Evolutionary conservation across 164 flowering plant species (phyloP).

Genomic region (Sedum album): DNA sequence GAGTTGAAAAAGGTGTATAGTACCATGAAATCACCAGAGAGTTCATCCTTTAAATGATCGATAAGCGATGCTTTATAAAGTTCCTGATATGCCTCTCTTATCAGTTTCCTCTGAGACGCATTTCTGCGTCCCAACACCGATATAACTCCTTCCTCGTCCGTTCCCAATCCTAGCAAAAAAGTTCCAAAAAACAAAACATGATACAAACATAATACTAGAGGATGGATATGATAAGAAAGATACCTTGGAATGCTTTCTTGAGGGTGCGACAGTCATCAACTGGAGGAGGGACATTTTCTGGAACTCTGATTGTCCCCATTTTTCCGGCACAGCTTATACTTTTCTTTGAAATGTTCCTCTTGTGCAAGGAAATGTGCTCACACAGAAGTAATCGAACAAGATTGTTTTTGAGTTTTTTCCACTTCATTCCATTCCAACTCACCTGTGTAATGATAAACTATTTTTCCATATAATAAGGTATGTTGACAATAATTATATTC

Average conservation of each 20-base stretch:
- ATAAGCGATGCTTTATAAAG: constrained; percentile 58
- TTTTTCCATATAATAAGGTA: neutral
- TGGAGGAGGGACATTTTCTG: neutral
- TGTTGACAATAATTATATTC: too few relatives aligned
- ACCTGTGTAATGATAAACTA: neutral
- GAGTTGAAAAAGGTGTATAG: neutral
- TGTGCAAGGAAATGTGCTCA: neutral
- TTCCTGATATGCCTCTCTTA: constrained; percentile 51
- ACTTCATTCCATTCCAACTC: neutral
- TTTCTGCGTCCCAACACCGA: constrained; percentile 56
- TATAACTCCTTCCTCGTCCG: constrained; percentile 67
- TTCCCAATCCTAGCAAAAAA: constrained; percentile 51
- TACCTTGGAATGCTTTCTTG: neutral
- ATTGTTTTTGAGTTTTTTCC: neutral
- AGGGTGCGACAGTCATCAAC: neutral
- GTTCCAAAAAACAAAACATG: neutral
- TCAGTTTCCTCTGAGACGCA: constrained; percentile 51
- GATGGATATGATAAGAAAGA: neutral
- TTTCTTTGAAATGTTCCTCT: neutral
- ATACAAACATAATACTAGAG: neutral
- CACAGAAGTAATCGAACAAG: neutral
- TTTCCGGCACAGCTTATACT: neutral
- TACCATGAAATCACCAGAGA: constrained; percentile 75
- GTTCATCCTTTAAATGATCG: constrained; percentile 48
- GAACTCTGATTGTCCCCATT: neutral